Conservation (phyloP, 179 eudicot species). For the Drosera spatulata region DNA sequence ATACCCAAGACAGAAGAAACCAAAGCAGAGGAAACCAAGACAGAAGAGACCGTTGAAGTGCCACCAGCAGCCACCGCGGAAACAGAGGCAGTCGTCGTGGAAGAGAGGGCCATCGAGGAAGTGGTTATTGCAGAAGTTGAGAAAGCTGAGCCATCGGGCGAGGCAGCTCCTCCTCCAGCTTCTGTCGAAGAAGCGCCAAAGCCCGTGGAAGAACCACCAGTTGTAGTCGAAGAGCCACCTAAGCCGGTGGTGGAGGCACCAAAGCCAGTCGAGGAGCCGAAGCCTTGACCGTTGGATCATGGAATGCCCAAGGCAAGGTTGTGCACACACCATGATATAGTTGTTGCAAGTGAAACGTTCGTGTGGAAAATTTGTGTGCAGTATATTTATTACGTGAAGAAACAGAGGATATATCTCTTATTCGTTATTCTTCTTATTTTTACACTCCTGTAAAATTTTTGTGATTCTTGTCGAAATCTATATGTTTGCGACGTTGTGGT, state of each 20-base stretch:
- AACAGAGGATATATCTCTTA: too few species aligned
- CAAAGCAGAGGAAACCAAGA: constrained; percentile 7
- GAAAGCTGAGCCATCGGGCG: constrained; percentile 5
- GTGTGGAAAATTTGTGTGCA: too few species aligned
- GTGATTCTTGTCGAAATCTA: too few species aligned
- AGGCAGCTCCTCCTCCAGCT: not conserved
- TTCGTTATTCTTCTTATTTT: too few species aligned
- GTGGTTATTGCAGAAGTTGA: constrained; percentile 9
- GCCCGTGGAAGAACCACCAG: constrained; percentile 11
- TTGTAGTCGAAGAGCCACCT: not conserved
- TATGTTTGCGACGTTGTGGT: too few species aligned
- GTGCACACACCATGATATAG: too few species aligned
- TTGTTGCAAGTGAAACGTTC: too few species aligned
- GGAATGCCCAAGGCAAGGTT: too few species aligned
- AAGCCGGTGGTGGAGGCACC: not conserved
- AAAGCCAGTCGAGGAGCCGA: not conserved
- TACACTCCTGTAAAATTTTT: too few species aligned
- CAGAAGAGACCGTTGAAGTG: constrained; percentile 2
- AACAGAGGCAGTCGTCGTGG: constrained; percentile 17
- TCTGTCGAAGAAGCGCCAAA: constrained; percentile 17
- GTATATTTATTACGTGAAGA: too few species aligned
- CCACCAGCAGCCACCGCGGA: constrained; percentile 9
- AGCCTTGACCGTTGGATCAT: too few species aligned
- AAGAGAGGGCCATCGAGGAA: constrained; percentile 16
- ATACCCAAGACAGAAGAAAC: constrained; percentile 24